Conservation (phyloP, 495 filamentous ascomycete genomes). For the Penicillium alfredii region DNA sequence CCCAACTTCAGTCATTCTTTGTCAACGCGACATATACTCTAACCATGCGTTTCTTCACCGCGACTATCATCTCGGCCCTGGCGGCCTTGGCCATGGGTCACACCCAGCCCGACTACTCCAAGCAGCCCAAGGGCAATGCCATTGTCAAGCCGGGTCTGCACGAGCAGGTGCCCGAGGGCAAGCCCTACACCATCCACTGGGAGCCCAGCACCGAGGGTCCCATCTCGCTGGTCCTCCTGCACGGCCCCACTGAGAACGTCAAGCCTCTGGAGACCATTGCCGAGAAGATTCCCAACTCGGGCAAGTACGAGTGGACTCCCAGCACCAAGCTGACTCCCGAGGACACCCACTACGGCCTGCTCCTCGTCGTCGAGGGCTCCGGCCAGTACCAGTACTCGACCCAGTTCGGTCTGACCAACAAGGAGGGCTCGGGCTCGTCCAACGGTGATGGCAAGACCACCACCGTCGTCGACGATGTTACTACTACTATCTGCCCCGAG, state of each 20-base stretch:
- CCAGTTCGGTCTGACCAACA: slow-evolving; percentile 62
- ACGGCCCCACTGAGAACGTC: slow-evolving; percentile 54
- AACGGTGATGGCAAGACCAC: slow-evolving; percentile 2
- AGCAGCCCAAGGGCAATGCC: slow-evolving; percentile 51
- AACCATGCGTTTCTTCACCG: slow-evolving; percentile 50
- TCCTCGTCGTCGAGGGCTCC: slow-evolving; percentile 56
- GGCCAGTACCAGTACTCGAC: slow-evolving; percentile 64
- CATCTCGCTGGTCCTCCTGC: slow-evolving; percentile 58
- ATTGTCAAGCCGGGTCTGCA: slow-evolving; percentile 47
- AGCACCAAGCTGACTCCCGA: slow-evolving; percentile 41
- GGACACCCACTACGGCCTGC: slow-evolving; percentile 56
- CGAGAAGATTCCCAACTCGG: slow-evolving; percentile 52
- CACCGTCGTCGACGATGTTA: slow-evolving; percentile 16
- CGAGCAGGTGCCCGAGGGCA: slow-evolving; percentile 49
- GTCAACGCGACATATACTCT: slow-evolving; percentile 7
- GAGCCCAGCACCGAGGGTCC: slow-evolving; percentile 37
- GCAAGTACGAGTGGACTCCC: slow-evolving; percentile 54
- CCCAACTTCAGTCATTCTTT: slow-evolving; percentile 23
- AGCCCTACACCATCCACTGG: slow-evolving; percentile 59
- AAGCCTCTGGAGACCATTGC: slow-evolving; percentile 48
- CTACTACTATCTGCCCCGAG: slow-evolving; percentile 20
- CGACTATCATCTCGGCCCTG: slow-evolving; percentile 43
- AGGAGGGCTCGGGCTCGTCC: slow-evolving; percentile 34
- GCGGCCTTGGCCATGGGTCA: slow-evolving; percentile 48
- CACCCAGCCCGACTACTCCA: slow-evolving; percentile 43